A percentile compares a stretch with the other conserved stretches of the same genome.
Conservation (phyloP, 371 early-diverging fungal species). For the Funneliformis caledonium region DNA sequence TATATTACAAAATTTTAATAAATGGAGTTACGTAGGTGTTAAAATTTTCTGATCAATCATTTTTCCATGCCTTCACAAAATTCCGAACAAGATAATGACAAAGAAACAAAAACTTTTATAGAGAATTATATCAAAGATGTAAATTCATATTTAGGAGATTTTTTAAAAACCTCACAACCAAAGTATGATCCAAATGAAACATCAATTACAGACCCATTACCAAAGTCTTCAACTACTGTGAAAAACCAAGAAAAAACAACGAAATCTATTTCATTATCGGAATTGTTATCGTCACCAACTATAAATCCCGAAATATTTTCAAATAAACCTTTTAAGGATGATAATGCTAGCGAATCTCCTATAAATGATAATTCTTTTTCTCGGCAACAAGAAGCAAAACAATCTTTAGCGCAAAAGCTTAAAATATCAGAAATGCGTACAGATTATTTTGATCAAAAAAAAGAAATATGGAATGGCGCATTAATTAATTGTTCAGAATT, state of each 20-base stretch:
- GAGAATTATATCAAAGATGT: slow-evolving; percentile 12
- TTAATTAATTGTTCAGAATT: slow-evolving; percentile 39
- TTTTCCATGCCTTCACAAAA: not conserved
- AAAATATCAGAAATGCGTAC: slow-evolving; percentile 15
- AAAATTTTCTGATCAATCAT: no score
- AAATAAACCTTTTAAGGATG: not conserved
- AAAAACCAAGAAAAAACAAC: not conserved
- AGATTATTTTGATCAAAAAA: slow-evolving; percentile 17
- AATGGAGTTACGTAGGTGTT: no score
- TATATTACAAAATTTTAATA: no score
- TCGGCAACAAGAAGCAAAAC: not conserved
- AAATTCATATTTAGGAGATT: slow-evolving; percentile 29
- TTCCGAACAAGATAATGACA: not conserved
- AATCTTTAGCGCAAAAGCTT: not conserved
- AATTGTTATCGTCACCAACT: not conserved
- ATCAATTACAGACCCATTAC: not conserved
- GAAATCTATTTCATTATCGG: not conserved
- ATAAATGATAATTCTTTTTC: no score
- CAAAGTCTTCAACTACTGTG: not conserved
- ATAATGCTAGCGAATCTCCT: not conserved
- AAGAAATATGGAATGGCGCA: slow-evolving; percentile 18
- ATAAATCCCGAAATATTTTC: not conserved
- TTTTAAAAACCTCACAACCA: slow-evolving; percentile 33
- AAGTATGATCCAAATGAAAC: slow-evolving; percentile 31
- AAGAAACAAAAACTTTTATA: not conserved